Evolutionary conservation across 73 alveolate genomes (phyloP), one percentile per base, ranked within the genome.

Genomic region (Paramecium bursaria): DNA sequence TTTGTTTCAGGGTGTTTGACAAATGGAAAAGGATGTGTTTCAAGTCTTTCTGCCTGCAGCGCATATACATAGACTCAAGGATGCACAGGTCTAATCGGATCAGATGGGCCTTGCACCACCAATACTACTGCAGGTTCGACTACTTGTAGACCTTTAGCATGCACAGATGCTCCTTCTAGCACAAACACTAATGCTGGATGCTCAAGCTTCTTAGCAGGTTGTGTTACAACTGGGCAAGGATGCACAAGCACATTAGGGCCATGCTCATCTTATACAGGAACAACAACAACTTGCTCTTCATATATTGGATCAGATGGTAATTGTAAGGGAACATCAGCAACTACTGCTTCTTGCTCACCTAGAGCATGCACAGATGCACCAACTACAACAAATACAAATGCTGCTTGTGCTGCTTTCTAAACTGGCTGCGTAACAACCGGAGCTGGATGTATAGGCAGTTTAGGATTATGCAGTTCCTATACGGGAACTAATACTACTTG

Each of bases 1-100:
- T n/a, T n/a, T n/a, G n/a, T n/a, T n/a, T n/a, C n/a, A 30, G 82
- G 82, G 7, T 67, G 82, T 67, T 21, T 67, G 17, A 67, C 60
- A 2, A 67, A 67, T 67, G 82, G 82, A 67, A 17, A 35, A 35
- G 23, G 39, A 39, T 67, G 82, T 17, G 82, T 35, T 0, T n/a
- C n/a, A n/a, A n/a, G n/a, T n/a, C n/a, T n/a, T n/a, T n/a, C n/a
- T n/a, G n/a, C n/a, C n/a, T n/a, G n/a, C n/a, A n/a, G n/a, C n/a
- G n/a, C n/a, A n/a, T n/a, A n/a, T n/a, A n/a, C n/a, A n/a, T n/a
- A n/a, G n/a, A n/a, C n/a, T n/a, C n/a, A 22, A 15, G 15, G 49
- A 7, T 39, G 49, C 11, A 7, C 5, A 39, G 49, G 49, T 7
- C 11, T 7, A 7, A 39, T 39, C 49, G 49, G 49, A 39, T 39